phyloP scores from a whole-genome alignment of 257 asterid genomes.

The Fraxinus excelsior region DNA sequence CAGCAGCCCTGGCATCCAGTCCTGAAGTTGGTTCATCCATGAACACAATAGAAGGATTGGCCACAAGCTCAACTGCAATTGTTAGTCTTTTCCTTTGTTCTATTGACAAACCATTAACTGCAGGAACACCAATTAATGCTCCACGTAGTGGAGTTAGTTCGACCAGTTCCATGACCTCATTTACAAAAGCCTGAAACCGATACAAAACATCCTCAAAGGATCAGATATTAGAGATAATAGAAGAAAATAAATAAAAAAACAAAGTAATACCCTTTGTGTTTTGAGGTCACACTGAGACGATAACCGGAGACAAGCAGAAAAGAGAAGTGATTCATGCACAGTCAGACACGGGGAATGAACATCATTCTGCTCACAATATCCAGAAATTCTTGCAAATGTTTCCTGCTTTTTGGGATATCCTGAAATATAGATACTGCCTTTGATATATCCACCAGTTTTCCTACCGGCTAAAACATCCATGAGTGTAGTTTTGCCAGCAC shows the following conservation, averaged over 20 bases:
- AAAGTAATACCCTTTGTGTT: conserved; percentile 57
- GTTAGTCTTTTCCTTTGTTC: conserved; percentile 90
- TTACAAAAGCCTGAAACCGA: conserved; percentile 65
- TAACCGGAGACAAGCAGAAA: conserved; percentile 86
- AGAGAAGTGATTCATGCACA: conserved; percentile 73
- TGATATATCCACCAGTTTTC: conserved; percentile 83
- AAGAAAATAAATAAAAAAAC: conserved; percentile 10
- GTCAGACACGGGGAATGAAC: conserved; percentile 91
- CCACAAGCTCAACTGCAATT: conserved; percentile 83
- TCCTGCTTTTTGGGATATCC: conserved; percentile 86
- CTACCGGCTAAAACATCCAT: conserved; percentile 97
- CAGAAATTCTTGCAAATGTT: conserved; percentile 89
- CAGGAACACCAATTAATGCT: conserved; percentile 85
- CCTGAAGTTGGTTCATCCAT: conserved; percentile 97
- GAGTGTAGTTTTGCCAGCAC: conserved; percentile 97
- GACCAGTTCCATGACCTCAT: conserved; percentile 81
- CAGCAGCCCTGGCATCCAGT: conserved; percentile 89
- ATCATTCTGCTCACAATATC: conserved; percentile 90
- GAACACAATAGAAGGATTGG: conserved; percentile 87
- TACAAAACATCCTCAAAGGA: conserved; percentile 13
- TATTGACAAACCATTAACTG: conserved; percentile 74
- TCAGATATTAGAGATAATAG: not conserved
- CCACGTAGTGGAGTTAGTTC: conserved; percentile 61
- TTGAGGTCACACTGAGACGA: conserved; percentile 62
- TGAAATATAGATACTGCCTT: conserved; percentile 67